Conservation (phyloP, 768 basidiomycete species). For the Suillus sp. region DNA sequence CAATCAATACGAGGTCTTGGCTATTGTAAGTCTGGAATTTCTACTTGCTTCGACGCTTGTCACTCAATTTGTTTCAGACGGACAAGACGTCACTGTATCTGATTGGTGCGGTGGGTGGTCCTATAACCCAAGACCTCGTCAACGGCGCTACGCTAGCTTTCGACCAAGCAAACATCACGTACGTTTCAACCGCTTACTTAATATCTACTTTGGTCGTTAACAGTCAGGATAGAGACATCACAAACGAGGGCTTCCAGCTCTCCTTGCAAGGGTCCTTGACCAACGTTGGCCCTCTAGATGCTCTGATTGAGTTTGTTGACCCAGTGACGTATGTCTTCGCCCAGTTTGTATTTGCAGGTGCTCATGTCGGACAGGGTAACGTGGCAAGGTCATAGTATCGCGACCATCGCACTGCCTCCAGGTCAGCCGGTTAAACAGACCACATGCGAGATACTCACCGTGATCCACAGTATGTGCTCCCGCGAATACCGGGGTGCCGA, state of each 20-base stretch:
- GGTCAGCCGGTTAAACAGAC: constrained; percentile 36
- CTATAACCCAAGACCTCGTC: constrained; percentile 66
- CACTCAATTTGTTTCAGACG: constrained; percentile 39
- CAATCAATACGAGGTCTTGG: constrained; percentile 56
- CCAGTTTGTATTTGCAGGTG: neutral
- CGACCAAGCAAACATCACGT: constrained; percentile 60
- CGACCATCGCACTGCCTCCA: constrained; percentile 60
- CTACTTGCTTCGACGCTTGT: constrained; percentile 11
- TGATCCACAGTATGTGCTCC: constrained; percentile 57
- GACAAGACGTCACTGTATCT: constrained; percentile 65
- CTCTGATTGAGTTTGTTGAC: constrained; percentile 63
- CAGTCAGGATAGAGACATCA: constrained; percentile 52
- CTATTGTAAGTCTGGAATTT: constrained; percentile 41
- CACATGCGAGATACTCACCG: neutral
- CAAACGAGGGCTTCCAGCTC: constrained; percentile 65
- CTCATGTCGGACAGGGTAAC: constrained; percentile 43
- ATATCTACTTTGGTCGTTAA: constrained; percentile 41
- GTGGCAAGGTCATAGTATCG: constrained; percentile 67
- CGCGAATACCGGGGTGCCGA: constrained; percentile 66
- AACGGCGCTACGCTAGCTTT: constrained; percentile 57
- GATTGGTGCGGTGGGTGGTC: constrained; percentile 70
- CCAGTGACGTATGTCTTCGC: constrained; percentile 52
- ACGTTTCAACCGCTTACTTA: constrained; percentile 14
- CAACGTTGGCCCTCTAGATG: constrained; percentile 69
- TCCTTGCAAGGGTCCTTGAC: constrained; percentile 60